Conservation (phyloP, 495 filamentous ascomycete genomes). For the Chaetomium fimeti region DNA sequence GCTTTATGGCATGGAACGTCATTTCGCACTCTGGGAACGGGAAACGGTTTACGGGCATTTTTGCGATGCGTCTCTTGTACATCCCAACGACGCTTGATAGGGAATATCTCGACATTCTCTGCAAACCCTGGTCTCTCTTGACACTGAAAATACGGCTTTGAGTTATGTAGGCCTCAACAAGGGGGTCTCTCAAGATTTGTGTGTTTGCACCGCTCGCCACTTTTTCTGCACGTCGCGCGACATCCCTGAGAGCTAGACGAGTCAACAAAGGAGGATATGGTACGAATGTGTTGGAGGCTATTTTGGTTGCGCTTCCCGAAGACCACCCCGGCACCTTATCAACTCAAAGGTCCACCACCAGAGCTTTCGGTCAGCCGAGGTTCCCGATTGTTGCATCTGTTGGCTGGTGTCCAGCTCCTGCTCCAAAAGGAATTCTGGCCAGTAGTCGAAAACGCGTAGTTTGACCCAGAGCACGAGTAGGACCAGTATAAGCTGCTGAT, state of each 20-base stretch:
- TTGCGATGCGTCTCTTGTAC: conserved; percentile 26
- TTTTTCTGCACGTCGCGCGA: neutral
- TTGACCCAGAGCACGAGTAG: conserved; percentile 11
- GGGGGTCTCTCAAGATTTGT: neutral
- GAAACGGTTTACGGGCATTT: conserved; percentile 22
- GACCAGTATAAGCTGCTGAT: conserved; percentile 13
- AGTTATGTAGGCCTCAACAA: neutral
- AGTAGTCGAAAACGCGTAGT: conserved; percentile 21
- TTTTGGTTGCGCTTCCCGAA: neutral
- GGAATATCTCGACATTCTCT: conserved; percentile 24
- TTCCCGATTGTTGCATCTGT: neutral
- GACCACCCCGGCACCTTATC: neutral
- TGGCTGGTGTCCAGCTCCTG: conserved; percentile 7
- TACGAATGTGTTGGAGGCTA: neutral
- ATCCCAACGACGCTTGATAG: conserved; percentile 25
- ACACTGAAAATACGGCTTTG: neutral
- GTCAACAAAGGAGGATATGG: neutral
- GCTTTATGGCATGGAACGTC: conserved; percentile 27
- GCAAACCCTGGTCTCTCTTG: conserved; percentile 1
- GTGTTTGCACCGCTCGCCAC: neutral
- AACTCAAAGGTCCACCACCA: neutral
- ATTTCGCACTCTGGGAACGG: conserved; percentile 23
- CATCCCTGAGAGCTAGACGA: neutral
- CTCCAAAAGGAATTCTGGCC: conserved; percentile 16
- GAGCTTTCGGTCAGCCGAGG: neutral